These are phyloP conservation scores for Bolboschoenoplectus hybrid DNA, from an alignment of 202 grass and related monocot genomes.

Conservation along the genomic window DNA sequence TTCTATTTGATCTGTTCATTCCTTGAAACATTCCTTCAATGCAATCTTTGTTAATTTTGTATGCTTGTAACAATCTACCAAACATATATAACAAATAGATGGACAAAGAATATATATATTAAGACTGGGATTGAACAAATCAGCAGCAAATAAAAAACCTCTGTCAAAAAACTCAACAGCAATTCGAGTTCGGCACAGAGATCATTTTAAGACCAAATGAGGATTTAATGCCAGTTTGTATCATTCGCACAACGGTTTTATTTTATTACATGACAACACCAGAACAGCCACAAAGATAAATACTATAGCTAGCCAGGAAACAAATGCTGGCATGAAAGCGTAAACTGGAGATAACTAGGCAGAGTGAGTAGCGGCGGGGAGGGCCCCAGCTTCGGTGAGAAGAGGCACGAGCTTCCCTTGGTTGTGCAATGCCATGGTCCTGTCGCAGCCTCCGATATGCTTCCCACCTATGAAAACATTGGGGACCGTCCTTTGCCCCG, in stretches of 20 bases:
- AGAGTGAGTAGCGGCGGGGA: constrained; percentile 40
- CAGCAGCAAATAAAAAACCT: background rate
- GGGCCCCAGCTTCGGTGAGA: constrained; percentile 60
- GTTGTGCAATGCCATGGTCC: constrained; percentile 50
- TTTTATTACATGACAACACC: constrained; percentile 17
- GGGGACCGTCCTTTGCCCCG: constrained; percentile 70
- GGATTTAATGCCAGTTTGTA: background rate
- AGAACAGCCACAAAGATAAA: background rate
- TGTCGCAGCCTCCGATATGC: constrained; percentile 71
- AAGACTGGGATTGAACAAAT: background rate
- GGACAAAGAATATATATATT: background rate
- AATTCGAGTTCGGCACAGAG: background rate
- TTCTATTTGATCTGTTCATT: background rate
- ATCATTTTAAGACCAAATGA: background rate
- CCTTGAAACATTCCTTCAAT: background rate
- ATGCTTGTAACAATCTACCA: background rate
- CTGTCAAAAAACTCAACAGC: background rate
- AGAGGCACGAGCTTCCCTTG: constrained; percentile 67
- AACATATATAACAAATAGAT: background rate
- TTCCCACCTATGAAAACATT: constrained; percentile 77
- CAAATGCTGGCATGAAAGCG: background rate
- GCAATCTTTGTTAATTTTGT: background rate
- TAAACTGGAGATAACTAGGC: constrained; percentile 28
- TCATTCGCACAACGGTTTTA: background rate
- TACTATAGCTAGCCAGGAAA: background rate